These are phyloP conservation scores for Porodaedalea pini DNA, from an alignment of 1,284 basidiomycete species.

Conservation along the genomic window DNA sequence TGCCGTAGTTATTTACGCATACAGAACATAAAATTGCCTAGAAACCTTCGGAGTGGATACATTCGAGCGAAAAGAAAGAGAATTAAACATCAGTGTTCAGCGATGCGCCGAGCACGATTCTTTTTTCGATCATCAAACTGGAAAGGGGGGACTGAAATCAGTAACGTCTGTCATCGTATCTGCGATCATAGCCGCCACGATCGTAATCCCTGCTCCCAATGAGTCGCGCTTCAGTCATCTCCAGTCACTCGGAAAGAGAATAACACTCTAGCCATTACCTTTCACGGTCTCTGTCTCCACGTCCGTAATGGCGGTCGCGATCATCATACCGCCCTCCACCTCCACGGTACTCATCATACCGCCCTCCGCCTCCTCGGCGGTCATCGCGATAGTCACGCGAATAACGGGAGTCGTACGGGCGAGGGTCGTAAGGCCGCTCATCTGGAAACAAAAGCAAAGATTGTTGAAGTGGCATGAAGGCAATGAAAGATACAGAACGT, in stretches of 20 bases:
- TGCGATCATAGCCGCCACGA: conserved; percentile 31
- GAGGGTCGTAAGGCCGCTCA: conserved; percentile 76
- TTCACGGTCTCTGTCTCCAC: conserved; percentile 27
- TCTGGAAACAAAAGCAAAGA: conserved; percentile 33
- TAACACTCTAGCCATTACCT: conserved; percentile 19
- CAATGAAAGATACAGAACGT: conserved; percentile 21
- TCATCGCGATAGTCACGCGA: conserved; percentile 45
- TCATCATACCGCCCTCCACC: conserved; percentile 43
- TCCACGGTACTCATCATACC: conserved; percentile 45
- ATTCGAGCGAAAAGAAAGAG: not conserved
- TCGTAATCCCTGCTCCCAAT: conserved; percentile 34
- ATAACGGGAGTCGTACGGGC: conserved; percentile 78
- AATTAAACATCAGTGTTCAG: not conserved
- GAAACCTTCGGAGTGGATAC: not conserved
- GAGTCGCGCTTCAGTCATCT: conserved; percentile 11
- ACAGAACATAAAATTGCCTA: not conserved
- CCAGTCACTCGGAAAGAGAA: not conserved
- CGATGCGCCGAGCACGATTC: not conserved
- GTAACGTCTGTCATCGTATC: conserved; percentile 24
- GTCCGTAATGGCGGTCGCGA: conserved; percentile 36
- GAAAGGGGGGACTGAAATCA: not conserved
- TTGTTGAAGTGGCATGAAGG: conserved; percentile 14
- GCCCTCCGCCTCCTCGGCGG: conserved; percentile 28
- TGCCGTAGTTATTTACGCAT: not conserved
- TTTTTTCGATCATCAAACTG: not conserved